Percentiles rank a stretch among this genome's conserved stretches.
These are phyloP conservation scores for Cyberlindnera mrakii DNA, from an alignment of 805 yeast species.

Conservation along the genomic window DNA sequence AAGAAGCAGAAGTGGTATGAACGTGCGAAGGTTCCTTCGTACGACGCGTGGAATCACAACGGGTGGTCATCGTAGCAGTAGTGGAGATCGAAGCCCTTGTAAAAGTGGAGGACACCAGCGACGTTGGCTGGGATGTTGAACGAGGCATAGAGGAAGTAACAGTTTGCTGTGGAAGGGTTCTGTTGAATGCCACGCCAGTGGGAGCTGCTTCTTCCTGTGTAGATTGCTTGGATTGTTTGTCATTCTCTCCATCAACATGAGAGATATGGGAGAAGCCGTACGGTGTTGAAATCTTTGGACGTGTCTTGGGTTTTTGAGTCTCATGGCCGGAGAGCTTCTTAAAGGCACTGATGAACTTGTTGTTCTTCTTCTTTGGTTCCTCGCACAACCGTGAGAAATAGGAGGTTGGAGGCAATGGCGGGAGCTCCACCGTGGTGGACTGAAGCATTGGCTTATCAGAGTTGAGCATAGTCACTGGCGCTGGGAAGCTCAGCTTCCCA, in stretches of 20 bases:
- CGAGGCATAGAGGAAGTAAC: conserved; percentile 9
- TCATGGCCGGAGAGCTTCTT: conserved; percentile 23
- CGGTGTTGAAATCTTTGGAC: conserved; percentile 30
- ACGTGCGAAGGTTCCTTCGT: conserved; percentile 8
- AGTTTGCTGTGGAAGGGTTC: conserved; percentile 11
- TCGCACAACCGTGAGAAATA: conserved; percentile 12
- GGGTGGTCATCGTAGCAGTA: conserved; percentile 5
- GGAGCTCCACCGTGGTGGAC: conserved; percentile 30
- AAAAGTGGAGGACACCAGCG: conserved; percentile 14
- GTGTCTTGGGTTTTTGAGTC: conserved; percentile 1
- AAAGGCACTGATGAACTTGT: conserved; percentile 26
- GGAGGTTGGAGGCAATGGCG: conserved; percentile 28
- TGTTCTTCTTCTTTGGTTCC: conserved; percentile 11
- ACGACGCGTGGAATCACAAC: conserved; percentile 6
- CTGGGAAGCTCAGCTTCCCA: conserved; percentile 26
- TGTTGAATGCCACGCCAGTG: conserved; percentile 17
- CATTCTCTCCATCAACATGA: conserved; percentile 26
- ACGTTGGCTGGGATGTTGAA: conserved; percentile 16
- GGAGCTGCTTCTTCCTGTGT: background rate
- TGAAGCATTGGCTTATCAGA: conserved; percentile 28
- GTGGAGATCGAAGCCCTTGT: conserved; percentile 21
- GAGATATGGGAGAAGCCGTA: conserved; percentile 35
- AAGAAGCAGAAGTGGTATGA: conserved; percentile 13
- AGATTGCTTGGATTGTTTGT: background rate
- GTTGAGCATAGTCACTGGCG: conserved; percentile 28